phyloP scores from a whole-genome alignment of 139 green algal genomes.

The Dunaliella primolecta region DNA sequence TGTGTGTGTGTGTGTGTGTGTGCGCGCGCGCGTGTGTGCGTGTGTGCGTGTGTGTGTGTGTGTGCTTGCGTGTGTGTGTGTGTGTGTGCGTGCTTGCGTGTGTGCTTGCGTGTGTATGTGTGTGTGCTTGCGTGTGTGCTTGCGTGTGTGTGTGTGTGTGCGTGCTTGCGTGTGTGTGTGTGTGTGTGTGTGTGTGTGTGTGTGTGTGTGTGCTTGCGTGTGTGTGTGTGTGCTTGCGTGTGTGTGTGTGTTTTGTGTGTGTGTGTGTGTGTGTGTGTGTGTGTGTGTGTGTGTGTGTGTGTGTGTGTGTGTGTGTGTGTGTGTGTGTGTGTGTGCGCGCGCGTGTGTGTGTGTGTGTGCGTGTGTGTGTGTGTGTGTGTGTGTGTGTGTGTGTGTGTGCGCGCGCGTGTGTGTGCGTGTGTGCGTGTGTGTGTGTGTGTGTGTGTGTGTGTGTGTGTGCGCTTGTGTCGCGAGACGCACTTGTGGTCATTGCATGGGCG shows the following conservation, averaged over 20 bases:
- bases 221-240: not conserved
- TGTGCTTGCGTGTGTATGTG: conserved; percentile 3
- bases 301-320: conserved; percentile 2
- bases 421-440: conserved; percentile 1
- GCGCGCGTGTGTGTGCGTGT: not conserved
- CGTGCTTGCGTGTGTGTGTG: conserved; percentile 4
- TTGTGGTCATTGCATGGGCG: too few relatives aligned
- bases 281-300: conserved; percentile 6
- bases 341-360: conserved; percentile 2
- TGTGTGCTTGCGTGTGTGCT: not conserved
- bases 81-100: conserved; percentile 5
- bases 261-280: conserved; percentile 1
- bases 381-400: not conserved
- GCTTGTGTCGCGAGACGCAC: too few relatives aligned
- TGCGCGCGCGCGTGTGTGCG: not conserved
- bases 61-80: not conserved
- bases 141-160: conserved; percentile 7
- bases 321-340: not conserved
- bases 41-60: not conserved
- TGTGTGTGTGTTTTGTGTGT: not conserved
- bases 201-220: not conserved
- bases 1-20: conserved; percentile 1
- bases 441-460: not conserved
- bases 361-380: conserved; percentile 2
- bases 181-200: not conserved